phyloP scores from a whole-genome alignment of 2,329 filamentous ascomycete genomes.

The Aspergillus transmontanensis region DNA sequence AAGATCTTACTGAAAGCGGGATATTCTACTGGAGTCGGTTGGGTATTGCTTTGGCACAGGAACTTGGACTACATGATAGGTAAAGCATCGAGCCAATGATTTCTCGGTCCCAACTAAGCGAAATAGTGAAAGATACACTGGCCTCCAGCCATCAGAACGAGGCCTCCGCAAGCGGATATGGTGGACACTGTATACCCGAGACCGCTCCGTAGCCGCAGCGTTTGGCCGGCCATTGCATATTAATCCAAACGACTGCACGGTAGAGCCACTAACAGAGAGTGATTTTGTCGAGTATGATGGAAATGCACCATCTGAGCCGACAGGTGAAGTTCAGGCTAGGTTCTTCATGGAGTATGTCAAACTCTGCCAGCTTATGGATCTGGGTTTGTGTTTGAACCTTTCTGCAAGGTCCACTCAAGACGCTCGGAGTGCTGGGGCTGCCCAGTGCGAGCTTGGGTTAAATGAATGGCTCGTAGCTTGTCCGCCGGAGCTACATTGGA shows the following conservation, averaged over 20 bases:
- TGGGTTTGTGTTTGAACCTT: conserved; percentile 14
- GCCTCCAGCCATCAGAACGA: conserved; percentile 5
- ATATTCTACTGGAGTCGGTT: conserved; percentile 21
- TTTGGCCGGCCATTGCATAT: conserved; percentile 19
- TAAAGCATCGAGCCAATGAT: not conserved
- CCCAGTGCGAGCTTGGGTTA: conserved; percentile 17
- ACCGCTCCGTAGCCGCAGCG: conserved; percentile 19
- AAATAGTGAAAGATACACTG: conserved; percentile 12
- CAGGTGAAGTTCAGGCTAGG: not conserved
- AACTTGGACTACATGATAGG: conserved; percentile 12
- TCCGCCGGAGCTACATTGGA: conserved; percentile 14
- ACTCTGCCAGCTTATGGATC: conserved; percentile 20
- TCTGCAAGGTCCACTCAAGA: conserved; percentile 11
- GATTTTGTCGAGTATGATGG: conserved; percentile 16
- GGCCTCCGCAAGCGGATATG: conserved; percentile 17
- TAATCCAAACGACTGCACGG: conserved; percentile 13
- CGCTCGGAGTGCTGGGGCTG: conserved; percentile 8
- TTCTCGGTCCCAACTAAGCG: not conserved
- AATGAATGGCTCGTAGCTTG: conserved; percentile 17
- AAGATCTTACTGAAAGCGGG: conserved; percentile 19
- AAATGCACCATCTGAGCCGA: not conserved
- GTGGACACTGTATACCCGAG: conserved; percentile 20
- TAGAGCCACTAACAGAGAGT: conserved; percentile 8
- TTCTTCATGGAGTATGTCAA: conserved; percentile 19
- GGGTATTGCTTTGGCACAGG: conserved; percentile 17